Percentiles rank a stretch among this genome's conserved stretches.
Evolutionary conservation across 805 yeast genomes (phyloP).

Genomic region (Maudiozyma barnettii): DNA sequence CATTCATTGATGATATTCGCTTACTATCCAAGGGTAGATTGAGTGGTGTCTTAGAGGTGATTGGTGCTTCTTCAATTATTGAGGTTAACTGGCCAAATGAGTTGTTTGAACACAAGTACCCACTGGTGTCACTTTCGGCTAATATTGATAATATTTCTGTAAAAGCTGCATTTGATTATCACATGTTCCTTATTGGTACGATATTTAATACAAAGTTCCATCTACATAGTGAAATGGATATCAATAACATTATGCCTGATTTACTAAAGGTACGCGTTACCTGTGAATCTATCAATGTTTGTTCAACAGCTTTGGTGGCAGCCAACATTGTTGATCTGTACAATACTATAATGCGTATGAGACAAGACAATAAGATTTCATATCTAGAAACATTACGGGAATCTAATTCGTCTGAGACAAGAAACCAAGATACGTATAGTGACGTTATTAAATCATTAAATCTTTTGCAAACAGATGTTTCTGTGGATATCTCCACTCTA

Average conservation of each 20-base stretch:
- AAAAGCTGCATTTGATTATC: slow-evolving; percentile 74
- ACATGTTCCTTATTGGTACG: slow-evolving; percentile 62
- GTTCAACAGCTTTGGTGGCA: slow-evolving; percentile 75
- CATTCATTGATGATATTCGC: slow-evolving; percentile 45
- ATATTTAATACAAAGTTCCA: slow-evolving; percentile 41
- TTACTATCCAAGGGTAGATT: slow-evolving; percentile 67
- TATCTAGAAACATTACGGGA: slow-evolving; percentile 69
- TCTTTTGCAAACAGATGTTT: slow-evolving; percentile 54
- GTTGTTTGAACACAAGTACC: slow-evolving; percentile 40
- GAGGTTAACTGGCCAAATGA: slow-evolving; percentile 62
- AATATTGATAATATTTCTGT: slow-evolving; percentile 47
- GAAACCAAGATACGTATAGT: slow-evolving; percentile 18
- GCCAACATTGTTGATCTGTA: slow-evolving; percentile 73
- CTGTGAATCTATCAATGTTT: slow-evolving; percentile 48
- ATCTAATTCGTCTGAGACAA: slow-evolving; percentile 31
- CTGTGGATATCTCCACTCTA: slow-evolving; percentile 48
- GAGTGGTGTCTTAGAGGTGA: slow-evolving; percentile 54
- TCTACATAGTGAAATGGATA: slow-evolving; percentile 59
- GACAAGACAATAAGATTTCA: slow-evolving; percentile 61
- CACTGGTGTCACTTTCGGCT: slow-evolving; percentile 54
- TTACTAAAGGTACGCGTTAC: slow-evolving; percentile 44
- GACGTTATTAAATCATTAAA: slow-evolving; percentile 25
- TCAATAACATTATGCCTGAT: slow-evolving; percentile 42
- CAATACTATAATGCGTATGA: slow-evolving; percentile 58
- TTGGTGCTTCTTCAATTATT: slow-evolving; percentile 45